Evolutionary conservation across 495 filamentous ascomycete genomes (phyloP).

Genomic region (Echria macrotheca): DNA sequence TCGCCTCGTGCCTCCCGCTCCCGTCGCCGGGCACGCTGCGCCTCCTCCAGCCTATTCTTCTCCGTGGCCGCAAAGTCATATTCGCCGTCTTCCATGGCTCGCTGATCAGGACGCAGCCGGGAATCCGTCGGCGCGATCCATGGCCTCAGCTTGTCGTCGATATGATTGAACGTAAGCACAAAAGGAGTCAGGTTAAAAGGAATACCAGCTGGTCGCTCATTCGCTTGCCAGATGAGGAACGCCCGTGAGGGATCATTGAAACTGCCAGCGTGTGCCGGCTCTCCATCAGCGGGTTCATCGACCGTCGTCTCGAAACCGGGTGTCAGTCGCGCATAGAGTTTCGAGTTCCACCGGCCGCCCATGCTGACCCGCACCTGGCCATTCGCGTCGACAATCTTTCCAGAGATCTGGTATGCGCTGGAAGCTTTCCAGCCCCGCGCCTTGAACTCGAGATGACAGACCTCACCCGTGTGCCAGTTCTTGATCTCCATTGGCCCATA

Average conservation of each 20-base stretch:
- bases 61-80: conserved; percentile 89
- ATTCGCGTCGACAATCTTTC: conserved; percentile 70
- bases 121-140: conserved; percentile 89
- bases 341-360: conserved; percentile 95
- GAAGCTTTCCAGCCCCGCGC: conserved; percentile 89
- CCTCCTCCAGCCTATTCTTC: conserved; percentile 95
- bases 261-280: conserved; percentile 32
- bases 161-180: conserved; percentile 84
- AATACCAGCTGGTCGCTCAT: conserved; percentile 72
- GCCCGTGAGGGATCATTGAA: conserved; percentile 59
- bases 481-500: conserved; percentile 96
- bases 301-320: conserved; percentile 77
- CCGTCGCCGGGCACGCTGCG: conserved; percentile 72
- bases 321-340: conserved; percentile 88
- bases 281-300: conserved; percentile 48
- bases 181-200: conserved; percentile 98
- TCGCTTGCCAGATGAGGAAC: conserved; percentile 87
- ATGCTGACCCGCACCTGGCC: conserved; percentile 79
- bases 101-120: conserved; percentile 82
- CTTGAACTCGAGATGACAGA: conserved; percentile 91
- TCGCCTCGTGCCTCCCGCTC: conserved; percentile 70
- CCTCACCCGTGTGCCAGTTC: conserved; percentile 91
- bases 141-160: conserved; percentile 66
- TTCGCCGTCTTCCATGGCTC: conserved; percentile 97
- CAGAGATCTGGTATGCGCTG: conserved; percentile 79